Evolutionary conservation across 2,329 filamentous ascomycete species (phyloP), one percentile per base, ranked within the genome.

Genomic region (Sporothrix globosa): DNA sequence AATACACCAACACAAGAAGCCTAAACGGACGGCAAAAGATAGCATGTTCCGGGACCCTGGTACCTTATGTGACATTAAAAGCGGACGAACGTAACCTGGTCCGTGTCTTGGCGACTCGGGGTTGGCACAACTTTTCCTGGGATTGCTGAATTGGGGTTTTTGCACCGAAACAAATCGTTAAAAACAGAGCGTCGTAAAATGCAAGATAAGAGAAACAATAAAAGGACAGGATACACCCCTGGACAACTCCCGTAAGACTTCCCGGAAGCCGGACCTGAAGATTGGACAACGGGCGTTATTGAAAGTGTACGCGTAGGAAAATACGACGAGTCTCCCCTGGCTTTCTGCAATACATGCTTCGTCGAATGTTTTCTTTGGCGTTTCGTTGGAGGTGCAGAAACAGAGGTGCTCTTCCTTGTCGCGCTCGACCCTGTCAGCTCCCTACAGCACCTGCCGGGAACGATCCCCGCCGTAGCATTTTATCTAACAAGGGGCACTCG

Each of bases 71-170:
- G 14, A 14, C 61, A 65, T 30, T n/a, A 41, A 21, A 50, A 65
- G 44, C 44, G 61, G 61, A 50, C 44, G 24, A 50, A 21, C 44
- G 61, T 10, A 65, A 65, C 61, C 44, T 65, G 61, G 61, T 50
- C 61, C 61, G 61, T 65, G 58, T n/a, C 19, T 63, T 46, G 58
- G 58, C 34, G 44, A 9, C 24, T 50, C 34, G 27, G 9, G 6
- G 17, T 9, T 14, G 14, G 39, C n/a, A 44, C 24, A 13, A 13
- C 46, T 48, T 63, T 65, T 17, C 6, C 44, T 48, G 44, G 24
- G 14, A 65, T 41, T 27, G 13, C 48, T 48, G 34, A 34, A 13
- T 63, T 63, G 24, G 60, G 34, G 56, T 44, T n/a, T 6, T 61
- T 61, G 56, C 56, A 39, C 56, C 56, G 56, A 61, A 61, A 44